Evolutionary conservation across 495 filamentous ascomycete genomes (phyloP).

Genomic region (Corynascus novoguineensis): DNA sequence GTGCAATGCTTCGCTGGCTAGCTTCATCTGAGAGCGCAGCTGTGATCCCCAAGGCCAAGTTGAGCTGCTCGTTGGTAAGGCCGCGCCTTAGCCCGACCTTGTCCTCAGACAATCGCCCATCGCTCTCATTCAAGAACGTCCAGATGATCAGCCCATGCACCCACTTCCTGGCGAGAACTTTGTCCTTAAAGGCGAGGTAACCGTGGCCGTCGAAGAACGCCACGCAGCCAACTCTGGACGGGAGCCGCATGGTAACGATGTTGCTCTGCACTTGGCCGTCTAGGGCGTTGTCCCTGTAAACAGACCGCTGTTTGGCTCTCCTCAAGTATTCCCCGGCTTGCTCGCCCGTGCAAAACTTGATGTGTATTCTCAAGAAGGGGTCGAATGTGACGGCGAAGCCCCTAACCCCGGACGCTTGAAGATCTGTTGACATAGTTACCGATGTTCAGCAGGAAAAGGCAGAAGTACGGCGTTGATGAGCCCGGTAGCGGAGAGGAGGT

Average conservation of each 20-base stretch:
- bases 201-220: neutral
- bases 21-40: too few species aligned
- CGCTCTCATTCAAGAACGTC: neutral
- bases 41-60: neutral
- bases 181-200: neutral
- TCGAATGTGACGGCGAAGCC: neutral
- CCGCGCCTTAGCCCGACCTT: neutral
- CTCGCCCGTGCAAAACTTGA: neutral
- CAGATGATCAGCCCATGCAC: neutral
- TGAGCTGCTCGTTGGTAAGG: neutral
- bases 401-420: too few species aligned
- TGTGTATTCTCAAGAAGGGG: neutral
- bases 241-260: neutral
- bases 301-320: neutral
- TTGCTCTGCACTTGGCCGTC: neutral
- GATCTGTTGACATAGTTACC: neutral
- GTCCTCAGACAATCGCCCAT: neutral
- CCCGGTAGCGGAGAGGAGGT: too few species aligned
- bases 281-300: neutral
- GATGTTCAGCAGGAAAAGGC: neutral
- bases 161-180: neutral
- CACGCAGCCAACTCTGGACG: neutral
- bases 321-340: neutral
- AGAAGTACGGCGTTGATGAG: too few species aligned
- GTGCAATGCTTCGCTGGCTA: too few species aligned